Evolutionary conservation across 495 filamentous ascomycete species (phyloP), one percentile per base, ranked within the genome.

Genomic region (Penicillium crystallinum): DNA sequence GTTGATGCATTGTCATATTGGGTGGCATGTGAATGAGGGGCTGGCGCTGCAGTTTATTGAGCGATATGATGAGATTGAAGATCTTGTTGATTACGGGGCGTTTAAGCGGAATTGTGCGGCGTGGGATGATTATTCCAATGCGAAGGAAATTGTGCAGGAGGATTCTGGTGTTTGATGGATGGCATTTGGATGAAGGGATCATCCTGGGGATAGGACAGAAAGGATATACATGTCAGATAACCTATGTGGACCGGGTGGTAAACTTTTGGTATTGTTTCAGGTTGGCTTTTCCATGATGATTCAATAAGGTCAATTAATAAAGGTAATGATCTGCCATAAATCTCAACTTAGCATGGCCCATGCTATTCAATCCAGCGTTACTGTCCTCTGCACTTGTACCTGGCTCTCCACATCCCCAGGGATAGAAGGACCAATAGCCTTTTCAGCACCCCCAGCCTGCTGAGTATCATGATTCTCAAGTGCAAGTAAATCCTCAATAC

Each of bases 401-500:
- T 25, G 31, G 10, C 14, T 35, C 18, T 53, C 50, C 17, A 46
- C n/a, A 36, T 31, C 29, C 2, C 27, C 17, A 23, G 29, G 33
- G 7, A n/a, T 17, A 40, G 21, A 18, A 35, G 45, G 37, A 2
- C 48, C 21, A 11, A 42, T 29, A 6, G 49, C 49, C 15, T 46
- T 37, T 27, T 50, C 47, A 4, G 19, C 6, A 17, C 41, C 50
- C 10, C 19, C 19, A n/a, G 39, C 38, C 11, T 55, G 47, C 25
- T 22, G 46, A 0, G 42, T 46, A 38, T 47, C 38, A 30, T 49
- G 49, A 19, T 37, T 40, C 27, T 60, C 49, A 11, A 50, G 21
- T 6, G 67, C 70, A n/a, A 79, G 55, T n/a, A 86, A 49, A 18
- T 88, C 84, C 54, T 88, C 84, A 49, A 87, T 82, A 4, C 74